Percentiles rank a stretch among this genome's conserved stretches.
phyloP scores from a whole-genome alignment of 1,284 basidiomycete genomes.

The Chondrostereum purpureum region DNA sequence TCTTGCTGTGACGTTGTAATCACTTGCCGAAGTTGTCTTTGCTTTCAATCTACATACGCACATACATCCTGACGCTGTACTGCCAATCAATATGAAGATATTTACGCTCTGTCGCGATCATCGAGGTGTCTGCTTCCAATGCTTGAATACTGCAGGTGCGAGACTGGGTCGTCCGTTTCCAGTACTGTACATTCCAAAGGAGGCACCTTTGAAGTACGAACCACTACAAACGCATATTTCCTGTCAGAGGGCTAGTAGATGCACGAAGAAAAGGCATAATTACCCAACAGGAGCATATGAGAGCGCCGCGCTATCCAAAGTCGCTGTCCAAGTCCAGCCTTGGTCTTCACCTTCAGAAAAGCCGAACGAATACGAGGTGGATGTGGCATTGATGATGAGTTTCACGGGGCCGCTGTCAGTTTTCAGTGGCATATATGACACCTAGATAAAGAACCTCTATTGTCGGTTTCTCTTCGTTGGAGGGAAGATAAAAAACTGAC shows the following conservation, averaged over 20 bases:
- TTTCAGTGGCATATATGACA: conserved; percentile 18
- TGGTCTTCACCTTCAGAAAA: conserved; percentile 24
- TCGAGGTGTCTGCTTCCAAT: conserved; percentile 28
- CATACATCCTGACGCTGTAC: too few species aligned
- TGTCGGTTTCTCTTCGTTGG: not conserved
- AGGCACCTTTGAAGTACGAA: conserved; percentile 31
- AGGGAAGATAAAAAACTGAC: conserved; percentile 14
- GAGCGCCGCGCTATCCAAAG: conserved; percentile 24
- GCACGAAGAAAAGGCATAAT: conserved; percentile 6
- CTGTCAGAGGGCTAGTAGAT: not conserved
- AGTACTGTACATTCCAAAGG: conserved; percentile 31
- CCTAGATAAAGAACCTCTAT: conserved; percentile 15
- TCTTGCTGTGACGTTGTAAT: too few species aligned
- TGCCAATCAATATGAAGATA: too few species aligned
- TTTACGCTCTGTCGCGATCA: too few species aligned
- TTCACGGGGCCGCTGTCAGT: conserved; percentile 22
- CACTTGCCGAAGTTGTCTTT: too few species aligned
- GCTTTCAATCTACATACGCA: too few species aligned
- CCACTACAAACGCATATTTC: conserved; percentile 22
- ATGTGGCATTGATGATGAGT: conserved; percentile 22
- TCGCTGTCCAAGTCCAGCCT: conserved; percentile 18
- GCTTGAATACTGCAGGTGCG: conserved; percentile 27
- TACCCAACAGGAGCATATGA: conserved; percentile 28
- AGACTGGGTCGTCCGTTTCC: conserved; percentile 30
- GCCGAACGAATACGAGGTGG: conserved; percentile 23